Percentiles rank a stretch among this genome's conserved stretches.
phyloP scores from a whole-genome alignment of 2,329 filamentous ascomycete genomes.

The Pseudophaeomoniella oleicola region DNA sequence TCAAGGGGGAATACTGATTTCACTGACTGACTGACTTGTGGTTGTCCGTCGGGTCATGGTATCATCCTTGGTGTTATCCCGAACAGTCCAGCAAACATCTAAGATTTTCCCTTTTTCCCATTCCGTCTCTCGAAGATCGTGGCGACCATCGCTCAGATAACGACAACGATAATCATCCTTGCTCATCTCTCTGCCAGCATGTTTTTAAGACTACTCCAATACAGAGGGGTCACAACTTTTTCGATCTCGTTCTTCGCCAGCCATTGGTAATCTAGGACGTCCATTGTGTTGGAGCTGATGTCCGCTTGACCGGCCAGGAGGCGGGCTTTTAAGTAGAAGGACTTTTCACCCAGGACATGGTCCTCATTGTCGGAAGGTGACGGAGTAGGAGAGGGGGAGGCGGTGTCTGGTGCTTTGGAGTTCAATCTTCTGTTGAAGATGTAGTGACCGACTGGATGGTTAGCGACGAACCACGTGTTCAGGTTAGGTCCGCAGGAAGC shows the following conservation, averaged over 20 bases:
- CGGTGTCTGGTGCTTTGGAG: conserved; percentile 7
- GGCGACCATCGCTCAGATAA: too few relatives aligned
- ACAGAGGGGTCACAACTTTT: conserved; percentile 48
- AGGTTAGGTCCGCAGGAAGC: conserved; percentile 79
- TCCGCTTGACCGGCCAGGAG: conserved; percentile 96
- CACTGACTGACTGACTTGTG: too few relatives aligned
- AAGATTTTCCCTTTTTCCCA: too few relatives aligned
- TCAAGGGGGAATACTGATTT: too few relatives aligned
- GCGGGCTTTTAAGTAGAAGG: conserved; percentile 89
- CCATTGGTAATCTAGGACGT: conserved; percentile 79
- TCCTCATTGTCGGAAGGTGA: conserved; percentile 1
- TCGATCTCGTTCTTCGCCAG: conserved; percentile 76
- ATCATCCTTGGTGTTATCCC: too few relatives aligned
- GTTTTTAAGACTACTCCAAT: conserved; percentile 63
- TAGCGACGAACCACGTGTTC: conserved; percentile 96
- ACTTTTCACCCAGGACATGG: conserved; percentile 57
- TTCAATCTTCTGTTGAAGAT: conserved; percentile 38
- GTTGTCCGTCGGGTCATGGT: too few relatives aligned
- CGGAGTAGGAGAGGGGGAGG: neutral
- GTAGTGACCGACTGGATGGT: conserved; percentile 72
- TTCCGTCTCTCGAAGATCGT: too few relatives aligned
- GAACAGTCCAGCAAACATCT: too few relatives aligned
- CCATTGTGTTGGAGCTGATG: conserved; percentile 46
- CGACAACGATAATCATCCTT: too few relatives aligned
- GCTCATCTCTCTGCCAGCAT: conserved; percentile 72